Percentiles rank a stretch among this genome's conserved stretches.
phyloP scores from a whole-genome alignment of 2,329 filamentous ascomycete species.

The Pseudogymnoascus sp. region DNA sequence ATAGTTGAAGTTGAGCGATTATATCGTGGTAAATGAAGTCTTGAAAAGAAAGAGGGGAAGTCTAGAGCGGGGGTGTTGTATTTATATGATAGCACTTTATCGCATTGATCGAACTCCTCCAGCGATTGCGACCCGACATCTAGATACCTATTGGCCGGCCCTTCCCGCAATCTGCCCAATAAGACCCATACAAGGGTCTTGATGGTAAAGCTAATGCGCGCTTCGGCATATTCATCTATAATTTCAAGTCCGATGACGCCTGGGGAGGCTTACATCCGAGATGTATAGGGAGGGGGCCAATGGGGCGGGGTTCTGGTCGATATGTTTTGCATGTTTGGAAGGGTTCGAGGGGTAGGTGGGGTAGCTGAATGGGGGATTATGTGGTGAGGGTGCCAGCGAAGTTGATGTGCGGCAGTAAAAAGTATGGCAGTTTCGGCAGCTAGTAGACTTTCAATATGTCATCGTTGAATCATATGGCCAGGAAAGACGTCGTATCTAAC shows the following conservation, averaged over 20 bases:
- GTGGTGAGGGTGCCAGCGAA: background rate
- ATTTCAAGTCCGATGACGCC: background rate
- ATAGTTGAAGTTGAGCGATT: background rate
- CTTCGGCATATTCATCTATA: background rate
- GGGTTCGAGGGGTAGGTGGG: background rate
- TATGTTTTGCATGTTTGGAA: background rate
- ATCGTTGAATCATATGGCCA: background rate
- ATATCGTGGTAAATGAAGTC: background rate
- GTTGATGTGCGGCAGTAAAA: background rate
- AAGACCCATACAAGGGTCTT: background rate
- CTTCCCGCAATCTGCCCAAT: background rate
- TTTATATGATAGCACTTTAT: background rate
- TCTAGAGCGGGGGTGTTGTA: background rate
- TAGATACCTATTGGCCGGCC: background rate
- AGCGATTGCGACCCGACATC: background rate
- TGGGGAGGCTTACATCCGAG: background rate
- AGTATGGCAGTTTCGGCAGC: background rate
- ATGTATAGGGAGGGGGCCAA: background rate
- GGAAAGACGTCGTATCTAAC: background rate
- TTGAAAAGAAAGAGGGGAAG: background rate
- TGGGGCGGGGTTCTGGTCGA: background rate
- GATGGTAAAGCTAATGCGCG: background rate
- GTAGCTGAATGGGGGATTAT: too few species aligned
- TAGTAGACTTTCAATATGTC: background rate
- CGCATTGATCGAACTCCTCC: background rate